Percentiles rank a stretch among this genome's conserved stretches.
Conservation (phyloP, 345 rosid species). For the Eucalyptus brandiana region DNA sequence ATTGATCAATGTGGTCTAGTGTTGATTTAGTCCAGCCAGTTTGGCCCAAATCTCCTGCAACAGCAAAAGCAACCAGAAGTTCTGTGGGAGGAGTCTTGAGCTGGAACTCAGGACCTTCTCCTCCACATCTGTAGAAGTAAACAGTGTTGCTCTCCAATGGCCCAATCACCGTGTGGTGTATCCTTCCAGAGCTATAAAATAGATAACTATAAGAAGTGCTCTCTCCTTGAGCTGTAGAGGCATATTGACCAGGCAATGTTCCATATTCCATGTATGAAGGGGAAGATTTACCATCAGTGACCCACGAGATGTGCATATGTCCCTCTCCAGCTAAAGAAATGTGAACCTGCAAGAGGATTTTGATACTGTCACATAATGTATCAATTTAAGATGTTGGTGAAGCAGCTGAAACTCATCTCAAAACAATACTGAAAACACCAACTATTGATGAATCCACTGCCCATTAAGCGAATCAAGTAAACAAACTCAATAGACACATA, state of each 20-base stretch:
- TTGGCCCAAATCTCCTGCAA: constrained; percentile 97
- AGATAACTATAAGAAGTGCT: constrained; percentile 69
- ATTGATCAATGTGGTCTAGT: constrained; percentile 59
- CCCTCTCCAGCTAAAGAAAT: constrained; percentile 78
- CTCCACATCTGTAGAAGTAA: constrained; percentile 79
- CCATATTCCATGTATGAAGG: constrained; percentile 77
- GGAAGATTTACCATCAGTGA: constrained; percentile 46
- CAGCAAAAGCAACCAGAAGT: constrained; percentile 75
- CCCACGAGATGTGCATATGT: constrained; percentile 73
- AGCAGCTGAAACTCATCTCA: background rate
- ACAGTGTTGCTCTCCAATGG: constrained; percentile 54
- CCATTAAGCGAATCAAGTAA: background rate
- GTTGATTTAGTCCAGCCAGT: constrained; percentile 95
- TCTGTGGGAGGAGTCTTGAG: constrained; percentile 73
- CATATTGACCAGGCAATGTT: constrained; percentile 56
- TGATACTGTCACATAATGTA: background rate
- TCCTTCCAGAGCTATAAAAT: constrained; percentile 76
- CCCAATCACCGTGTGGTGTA: constrained; percentile 83
- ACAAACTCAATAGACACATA: background rate
- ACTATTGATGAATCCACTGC: background rate
- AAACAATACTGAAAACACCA: background rate
- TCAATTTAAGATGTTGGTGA: background rate
- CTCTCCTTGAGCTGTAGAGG: constrained; percentile 41
- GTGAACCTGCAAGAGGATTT: constrained; percentile 29
- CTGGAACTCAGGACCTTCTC: constrained; percentile 76